Percentiles rank a stretch among this genome's conserved stretches.
These are phyloP conservation scores for Amaranthus tricolor DNA, from an alignment of 179 eudicot species.

Conservation along the genomic window DNA sequence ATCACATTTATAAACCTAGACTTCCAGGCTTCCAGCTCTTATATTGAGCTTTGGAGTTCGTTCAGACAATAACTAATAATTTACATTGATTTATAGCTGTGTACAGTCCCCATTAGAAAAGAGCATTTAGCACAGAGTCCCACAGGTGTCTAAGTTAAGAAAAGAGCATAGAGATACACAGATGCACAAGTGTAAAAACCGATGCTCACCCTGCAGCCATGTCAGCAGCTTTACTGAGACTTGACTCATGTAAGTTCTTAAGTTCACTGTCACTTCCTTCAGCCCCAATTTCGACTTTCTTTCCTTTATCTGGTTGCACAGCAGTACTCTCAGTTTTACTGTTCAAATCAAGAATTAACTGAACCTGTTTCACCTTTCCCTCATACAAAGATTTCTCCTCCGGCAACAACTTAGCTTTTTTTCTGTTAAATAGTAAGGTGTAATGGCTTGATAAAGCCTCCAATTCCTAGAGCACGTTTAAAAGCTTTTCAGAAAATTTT, in stretches of 20 bases:
- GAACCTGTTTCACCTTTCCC: conserved; percentile 81
- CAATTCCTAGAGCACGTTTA: conserved; percentile 57
- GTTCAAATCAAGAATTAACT: conserved; percentile 69
- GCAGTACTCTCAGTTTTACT: conserved; percentile 50
- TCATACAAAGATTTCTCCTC: conserved; percentile 79
- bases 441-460: conserved; percentile 92
- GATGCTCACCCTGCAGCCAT: conserved; percentile 88
- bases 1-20: conserved; percentile 1
- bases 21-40: background rate
- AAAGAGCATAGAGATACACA: background rate
- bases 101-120: background rate
- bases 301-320: conserved; percentile 66
- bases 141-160: background rate
- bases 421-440: conserved; percentile 75
- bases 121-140: background rate
- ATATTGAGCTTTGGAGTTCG: background rate
- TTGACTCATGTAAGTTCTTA: conserved; percentile 73
- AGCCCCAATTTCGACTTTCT: conserved; percentile 61
- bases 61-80: background rate
- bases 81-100: background rate
- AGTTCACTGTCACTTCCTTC: conserved; percentile 58
- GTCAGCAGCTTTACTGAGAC: conserved; percentile 95
- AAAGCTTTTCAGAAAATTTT: conserved; percentile 1
- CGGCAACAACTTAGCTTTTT: conserved; percentile 70
- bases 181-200: background rate